Percentiles rank a stretch among this genome's conserved stretches.
phyloP scores from a whole-genome alignment of 2,329 filamentous ascomycete species.

The Ascochyta pisi region DNA sequence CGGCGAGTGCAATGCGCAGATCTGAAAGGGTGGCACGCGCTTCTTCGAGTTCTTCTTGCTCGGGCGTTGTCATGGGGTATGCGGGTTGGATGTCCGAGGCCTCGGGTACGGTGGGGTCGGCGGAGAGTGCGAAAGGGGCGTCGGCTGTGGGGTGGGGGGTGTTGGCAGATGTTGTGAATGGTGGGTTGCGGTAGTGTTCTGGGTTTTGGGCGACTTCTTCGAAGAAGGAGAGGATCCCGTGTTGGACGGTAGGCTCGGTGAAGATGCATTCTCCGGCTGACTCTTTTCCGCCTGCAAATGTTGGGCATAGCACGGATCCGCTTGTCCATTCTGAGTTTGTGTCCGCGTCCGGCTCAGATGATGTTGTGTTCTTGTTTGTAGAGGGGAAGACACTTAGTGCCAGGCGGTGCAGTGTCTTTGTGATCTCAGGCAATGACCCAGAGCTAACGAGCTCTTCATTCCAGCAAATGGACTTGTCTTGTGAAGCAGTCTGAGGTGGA shows the following conservation, averaged over 20 bases:
- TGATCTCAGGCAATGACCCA: constrained; percentile 5
- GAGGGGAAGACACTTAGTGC: neutral
- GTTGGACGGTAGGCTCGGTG: constrained; percentile 56
- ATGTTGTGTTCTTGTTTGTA: neutral
- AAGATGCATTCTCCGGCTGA: constrained; percentile 69
- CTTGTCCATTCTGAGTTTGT: constrained; percentile 18
- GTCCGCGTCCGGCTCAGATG: neutral
- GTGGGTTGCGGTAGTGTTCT: constrained; percentile 43
- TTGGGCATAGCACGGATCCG: constrained; percentile 44
- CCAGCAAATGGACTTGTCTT: constrained; percentile 22
- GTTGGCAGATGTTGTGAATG: constrained; percentile 21
- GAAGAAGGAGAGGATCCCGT: constrained; percentile 67
- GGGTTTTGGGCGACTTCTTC: constrained; percentile 61
- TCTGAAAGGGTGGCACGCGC: constrained; percentile 15
- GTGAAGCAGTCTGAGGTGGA: neutral
- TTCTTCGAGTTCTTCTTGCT: constrained; percentile 28
- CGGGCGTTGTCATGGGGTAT: constrained; percentile 22
- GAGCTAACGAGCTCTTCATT: constrained; percentile 13
- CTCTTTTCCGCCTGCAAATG: constrained; percentile 71
- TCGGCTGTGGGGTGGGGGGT: constrained; percentile 25
- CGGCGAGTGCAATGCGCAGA: constrained; percentile 30
- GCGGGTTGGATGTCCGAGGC: neutral
- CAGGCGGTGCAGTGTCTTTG: constrained; percentile 20
- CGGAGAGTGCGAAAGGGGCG: constrained; percentile 22
- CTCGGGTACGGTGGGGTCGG: constrained; percentile 6